phyloP scores from a whole-genome alignment of 83 land plant genomes.

The Picea abies region DNA sequence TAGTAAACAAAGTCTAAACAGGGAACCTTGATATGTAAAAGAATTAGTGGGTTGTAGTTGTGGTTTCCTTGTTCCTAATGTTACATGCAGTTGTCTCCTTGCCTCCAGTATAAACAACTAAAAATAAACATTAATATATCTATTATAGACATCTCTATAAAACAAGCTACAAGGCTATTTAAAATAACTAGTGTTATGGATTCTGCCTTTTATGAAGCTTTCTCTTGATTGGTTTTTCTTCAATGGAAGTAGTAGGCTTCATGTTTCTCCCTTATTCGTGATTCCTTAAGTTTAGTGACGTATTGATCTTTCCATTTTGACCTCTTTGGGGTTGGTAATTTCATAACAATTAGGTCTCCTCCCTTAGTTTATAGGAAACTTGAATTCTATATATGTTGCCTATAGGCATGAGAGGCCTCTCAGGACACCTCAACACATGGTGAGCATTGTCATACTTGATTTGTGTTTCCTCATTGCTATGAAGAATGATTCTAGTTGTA shows the following conservation, averaged over 20 bases:
- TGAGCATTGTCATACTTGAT: background rate
- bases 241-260: background rate
- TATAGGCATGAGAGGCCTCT: no score
- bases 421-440: no score
- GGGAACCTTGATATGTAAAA: background rate
- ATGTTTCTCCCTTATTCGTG: background rate
- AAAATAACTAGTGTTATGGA: background rate
- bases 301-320: background rate
- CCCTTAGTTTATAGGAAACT: background rate
- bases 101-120: background rate
- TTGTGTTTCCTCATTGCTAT: background rate
- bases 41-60: background rate
- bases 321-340: background rate
- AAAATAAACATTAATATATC: background rate
- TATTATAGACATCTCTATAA: background rate
- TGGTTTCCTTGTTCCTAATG: background rate
- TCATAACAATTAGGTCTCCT: background rate
- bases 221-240: background rate
- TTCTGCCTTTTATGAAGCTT: background rate
- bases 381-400: no score
- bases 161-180: background rate
- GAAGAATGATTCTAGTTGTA: background rate
- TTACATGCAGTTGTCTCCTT: background rate
- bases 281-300: background rate
- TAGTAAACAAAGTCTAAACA: background rate